Base-by-base conservation (phyloP, 2,329 filamentous ascomycete species). In the Lasiodiplodia hormozganensis region DNA sequence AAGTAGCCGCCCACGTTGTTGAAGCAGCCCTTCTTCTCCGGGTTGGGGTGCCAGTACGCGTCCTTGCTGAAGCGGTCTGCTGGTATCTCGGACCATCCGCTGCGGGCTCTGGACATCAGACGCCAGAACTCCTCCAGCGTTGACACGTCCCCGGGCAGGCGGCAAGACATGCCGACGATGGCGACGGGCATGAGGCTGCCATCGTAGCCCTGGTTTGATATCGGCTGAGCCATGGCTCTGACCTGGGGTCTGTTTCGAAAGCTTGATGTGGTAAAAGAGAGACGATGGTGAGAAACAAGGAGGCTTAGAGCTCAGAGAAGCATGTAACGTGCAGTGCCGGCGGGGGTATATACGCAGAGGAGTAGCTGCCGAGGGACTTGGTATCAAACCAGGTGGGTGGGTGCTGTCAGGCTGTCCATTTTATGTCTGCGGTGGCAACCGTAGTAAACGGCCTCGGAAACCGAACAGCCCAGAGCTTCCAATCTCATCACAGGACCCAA, bases 31-130 rank as follows among this genome's bases (percentile, higher is more conserved):
- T 68, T 57, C 60, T 70, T 71, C n/a, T 69, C 69, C 6, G 71
- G 64, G 58, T 71, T 69, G 3, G 80, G 80, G 69, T 82, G 79
- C 70, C 80, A 81, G 69, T 75, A 77, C 2, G 75, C 78, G 23
- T 75, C 73, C 1, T 74, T 67, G 69, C 78, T 79, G 47, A 79
- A 75, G 3, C 80, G 73, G n/a, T 78, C 75, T 18, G 74, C 69
- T 6, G 81, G 81, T 10, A 81, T 78, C 10, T 75, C 69, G 2
- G 79, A 74, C 71, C 71, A 75, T 1, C 76, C 74, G 8, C 75
- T 74, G 14, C 77, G 73, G 16, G 71, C 74, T 31, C 74, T 70
- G 40, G 78, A 68, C 62, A 80, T 70, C 62, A 78, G 70, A 38
- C 79, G 73, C 76, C 78, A 80, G 36, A 81, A 72, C 7, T 73